Percentiles rank a stretch among this genome's conserved stretches.
phyloP scores from a whole-genome alignment of 2,329 filamentous ascomycete genomes.

The Davidsoniella virescens region DNA sequence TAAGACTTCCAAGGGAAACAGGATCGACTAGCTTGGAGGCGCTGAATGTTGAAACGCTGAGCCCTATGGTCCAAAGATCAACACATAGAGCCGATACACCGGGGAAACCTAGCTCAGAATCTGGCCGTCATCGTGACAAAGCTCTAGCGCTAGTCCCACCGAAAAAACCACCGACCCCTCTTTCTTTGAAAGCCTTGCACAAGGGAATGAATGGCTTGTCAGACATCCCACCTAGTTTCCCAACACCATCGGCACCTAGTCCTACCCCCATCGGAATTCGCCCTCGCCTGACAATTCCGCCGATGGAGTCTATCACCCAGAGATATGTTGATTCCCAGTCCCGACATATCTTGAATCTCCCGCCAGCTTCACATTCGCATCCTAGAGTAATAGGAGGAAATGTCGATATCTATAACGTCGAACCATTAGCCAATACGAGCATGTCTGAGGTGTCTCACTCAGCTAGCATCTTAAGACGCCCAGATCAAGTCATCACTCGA shows the following conservation, averaged over 20 bases:
- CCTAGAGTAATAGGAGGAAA: neutral
- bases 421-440: neutral
- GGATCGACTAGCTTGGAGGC: neutral
- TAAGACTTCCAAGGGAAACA: too few relatives aligned
- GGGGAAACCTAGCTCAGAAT: neutral
- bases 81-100: too few relatives aligned
- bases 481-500: neutral
- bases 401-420: neutral
- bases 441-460: neutral
- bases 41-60: neutral
- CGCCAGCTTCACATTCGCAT: neutral
- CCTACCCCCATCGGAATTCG: constrained; percentile 8
- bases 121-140: too few relatives aligned
- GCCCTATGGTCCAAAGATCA: too few relatives aligned
- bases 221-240: constrained; percentile 1
- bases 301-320: constrained; percentile 11
- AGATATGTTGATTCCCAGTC: constrained; percentile 6
- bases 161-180: neutral
- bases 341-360: neutral
- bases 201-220: neutral
- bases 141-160: neutral
- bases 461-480: neutral
- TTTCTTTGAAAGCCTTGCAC: neutral
- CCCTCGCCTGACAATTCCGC: constrained; percentile 10
- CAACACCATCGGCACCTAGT: constrained; percentile 9